Percentiles rank a stretch among this genome's conserved stretches.
These are phyloP conservation scores for Corchorus olitorius DNA, from an alignment of 345 rosid species.

Conservation along the genomic window DNA sequence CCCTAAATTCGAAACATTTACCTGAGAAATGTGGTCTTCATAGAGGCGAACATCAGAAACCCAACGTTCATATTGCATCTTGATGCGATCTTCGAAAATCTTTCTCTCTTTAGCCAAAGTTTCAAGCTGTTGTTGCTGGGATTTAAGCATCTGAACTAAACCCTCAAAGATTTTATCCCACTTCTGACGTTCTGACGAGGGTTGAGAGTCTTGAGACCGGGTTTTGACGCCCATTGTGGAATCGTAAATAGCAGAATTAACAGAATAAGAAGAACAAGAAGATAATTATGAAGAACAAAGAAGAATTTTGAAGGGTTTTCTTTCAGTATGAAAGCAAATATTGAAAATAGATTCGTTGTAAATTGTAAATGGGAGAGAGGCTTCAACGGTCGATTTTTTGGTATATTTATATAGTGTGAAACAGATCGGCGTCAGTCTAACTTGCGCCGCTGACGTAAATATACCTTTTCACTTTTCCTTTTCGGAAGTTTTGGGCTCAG, in stretches of 20 bases:
- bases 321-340: constrained; percentile 11
- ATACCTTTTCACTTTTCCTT: not conserved
- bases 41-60: constrained; percentile 46
- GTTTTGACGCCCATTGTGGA: constrained; percentile 32
- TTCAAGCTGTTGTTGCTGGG: constrained; percentile 68
- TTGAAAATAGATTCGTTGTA: constrained; percentile 28
- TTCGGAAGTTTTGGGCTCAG: not conserved
- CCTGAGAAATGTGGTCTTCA: constrained; percentile 57
- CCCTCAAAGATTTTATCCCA: constrained; percentile 60
- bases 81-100: constrained; percentile 55
- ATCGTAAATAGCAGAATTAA: constrained; percentile 10
- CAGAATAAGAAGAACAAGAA: constrained; percentile 15
- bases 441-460: not conserved
- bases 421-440: not conserved
- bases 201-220: constrained; percentile 27
- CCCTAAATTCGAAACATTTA: constrained; percentile 34
- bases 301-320: not conserved
- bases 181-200: constrained; percentile 47
- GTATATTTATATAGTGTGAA: not conserved
- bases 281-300: not conserved
- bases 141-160: constrained; percentile 49
- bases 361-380: not conserved
- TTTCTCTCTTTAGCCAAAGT: constrained; percentile 60
- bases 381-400: constrained; percentile 27
- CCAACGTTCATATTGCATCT: constrained; percentile 47